Evolutionary conservation across 2,329 filamentous ascomycete species (phyloP).

Genomic region (Botrytis tulipae): DNA sequence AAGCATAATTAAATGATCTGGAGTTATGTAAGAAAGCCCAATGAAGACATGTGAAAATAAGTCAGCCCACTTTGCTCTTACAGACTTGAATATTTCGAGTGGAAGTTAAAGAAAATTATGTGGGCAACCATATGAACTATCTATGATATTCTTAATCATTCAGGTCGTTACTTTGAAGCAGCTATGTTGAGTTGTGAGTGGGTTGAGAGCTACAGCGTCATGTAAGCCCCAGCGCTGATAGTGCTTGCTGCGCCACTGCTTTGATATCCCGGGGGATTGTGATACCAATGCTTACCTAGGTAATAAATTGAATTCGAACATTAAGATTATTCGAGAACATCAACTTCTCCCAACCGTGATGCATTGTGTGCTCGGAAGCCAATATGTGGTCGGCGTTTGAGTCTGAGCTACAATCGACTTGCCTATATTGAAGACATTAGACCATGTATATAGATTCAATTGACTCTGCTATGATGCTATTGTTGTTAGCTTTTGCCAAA

Average conservation of each 20-base stretch:
- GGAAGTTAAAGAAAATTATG: background rate
- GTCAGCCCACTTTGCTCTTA: slow-evolving; percentile 13
- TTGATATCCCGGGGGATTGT: slow-evolving; percentile 9
- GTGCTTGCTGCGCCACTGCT: slow-evolving; percentile 7
- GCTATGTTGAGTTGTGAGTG: background rate
- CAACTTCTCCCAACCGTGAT: background rate
- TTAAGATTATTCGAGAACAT: slow-evolving; percentile 19
- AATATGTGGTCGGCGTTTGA: background rate
- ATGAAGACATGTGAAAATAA: slow-evolving; percentile 18
- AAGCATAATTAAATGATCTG: slow-evolving; percentile 4
- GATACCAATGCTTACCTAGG: slow-evolving; percentile 17
- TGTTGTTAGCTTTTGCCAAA: background rate
- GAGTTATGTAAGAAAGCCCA: background rate
- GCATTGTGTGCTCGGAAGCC: background rate
- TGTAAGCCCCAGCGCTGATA: slow-evolving; percentile 9
- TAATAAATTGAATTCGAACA: slow-evolving; percentile 16
- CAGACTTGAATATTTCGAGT: background rate
- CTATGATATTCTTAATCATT: background rate
- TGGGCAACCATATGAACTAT: background rate
- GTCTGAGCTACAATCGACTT: background rate
- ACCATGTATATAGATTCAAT: background rate
- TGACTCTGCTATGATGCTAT: background rate
- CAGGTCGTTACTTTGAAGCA: background rate
- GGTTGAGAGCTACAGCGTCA: slow-evolving; percentile 7
- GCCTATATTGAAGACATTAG: background rate